Percentiles rank a stretch among this genome's conserved stretches.
Evolutionary conservation across 345 rosid species (phyloP).

Genomic region (Arabidopsis suecica): DNA sequence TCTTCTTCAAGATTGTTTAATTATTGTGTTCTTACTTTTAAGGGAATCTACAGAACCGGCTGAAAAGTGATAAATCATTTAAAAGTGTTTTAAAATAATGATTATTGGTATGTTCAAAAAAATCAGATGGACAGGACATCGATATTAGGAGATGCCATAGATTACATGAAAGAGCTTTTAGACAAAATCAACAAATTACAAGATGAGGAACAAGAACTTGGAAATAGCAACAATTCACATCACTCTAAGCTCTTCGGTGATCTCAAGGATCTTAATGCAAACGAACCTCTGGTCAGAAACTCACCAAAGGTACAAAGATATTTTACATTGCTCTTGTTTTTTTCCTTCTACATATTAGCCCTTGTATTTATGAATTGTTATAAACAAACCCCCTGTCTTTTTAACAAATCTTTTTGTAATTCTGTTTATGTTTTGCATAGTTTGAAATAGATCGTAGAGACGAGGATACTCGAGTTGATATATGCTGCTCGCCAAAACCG

Average conservation of each 20-base stretch:
- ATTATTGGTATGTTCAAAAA: slow-evolving; percentile 14
- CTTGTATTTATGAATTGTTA: slow-evolving; percentile 2
- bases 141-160: slow-evolving; percentile 74
- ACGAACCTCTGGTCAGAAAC: slow-evolving; percentile 67
- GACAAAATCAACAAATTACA: slow-evolving; percentile 65
- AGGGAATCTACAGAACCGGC: slow-evolving; percentile 39
- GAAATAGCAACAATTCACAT: slow-evolving; percentile 32
- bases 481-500: slow-evolving; percentile 81
- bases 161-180: slow-evolving; percentile 73
- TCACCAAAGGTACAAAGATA: slow-evolving; percentile 77
- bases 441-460: slow-evolving; percentile 73
- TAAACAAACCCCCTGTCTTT: background rate
- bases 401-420: no score
- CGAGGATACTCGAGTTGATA: slow-evolving; percentile 64
- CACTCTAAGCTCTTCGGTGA: slow-evolving; percentile 42
- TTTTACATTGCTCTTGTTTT: slow-evolving; percentile 17
- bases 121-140: slow-evolving; percentile 77
- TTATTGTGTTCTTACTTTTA: slow-evolving; percentile 36
- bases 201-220: slow-evolving; percentile 56
- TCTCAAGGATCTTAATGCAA: slow-evolving; percentile 59
- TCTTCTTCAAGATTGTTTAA: slow-evolving; percentile 28
- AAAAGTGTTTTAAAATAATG: background rate
- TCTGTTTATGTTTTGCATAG: slow-evolving; percentile 50
- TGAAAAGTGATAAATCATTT: slow-evolving; percentile 37
- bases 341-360: slow-evolving; percentile 14